A percentile compares a stretch with the other conserved stretches of the same genome.
phyloP scores from a whole-genome alignment of 163 green algal genomes.

The Chloroidium sp. region DNA sequence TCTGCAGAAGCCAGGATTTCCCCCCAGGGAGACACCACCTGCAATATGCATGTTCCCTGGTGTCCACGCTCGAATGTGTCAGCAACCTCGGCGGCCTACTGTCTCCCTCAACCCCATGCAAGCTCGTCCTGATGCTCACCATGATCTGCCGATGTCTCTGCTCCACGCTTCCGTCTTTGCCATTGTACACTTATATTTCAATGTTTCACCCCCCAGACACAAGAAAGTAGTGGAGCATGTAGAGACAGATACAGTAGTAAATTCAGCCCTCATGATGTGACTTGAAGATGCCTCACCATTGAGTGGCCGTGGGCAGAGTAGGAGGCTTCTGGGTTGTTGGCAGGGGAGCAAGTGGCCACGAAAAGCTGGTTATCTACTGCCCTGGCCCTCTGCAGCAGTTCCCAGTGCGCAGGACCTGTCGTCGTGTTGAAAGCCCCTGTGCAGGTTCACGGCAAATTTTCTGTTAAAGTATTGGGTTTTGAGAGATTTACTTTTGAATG shows the following conservation, averaged over 20 bases:
- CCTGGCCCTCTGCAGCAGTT: slow-evolving; percentile 79
- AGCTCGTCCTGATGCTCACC: not conserved
- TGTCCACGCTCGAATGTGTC: slow-evolving; percentile 71
- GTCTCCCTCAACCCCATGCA: not conserved
- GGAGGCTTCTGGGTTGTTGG: slow-evolving; percentile 52
- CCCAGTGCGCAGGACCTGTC: slow-evolving; percentile 90
- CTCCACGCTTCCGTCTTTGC: not conserved
- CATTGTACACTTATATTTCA: not conserved
- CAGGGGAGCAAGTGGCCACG: slow-evolving; percentile 82
- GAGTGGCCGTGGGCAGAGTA: slow-evolving; percentile 44
- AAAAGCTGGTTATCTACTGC: slow-evolving; percentile 94
- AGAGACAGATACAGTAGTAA: not conserved
- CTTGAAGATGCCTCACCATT: not conserved
- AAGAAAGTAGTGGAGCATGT: not conserved
- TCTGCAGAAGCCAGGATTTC: slow-evolving; percentile 68
- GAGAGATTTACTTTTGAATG: not conserved
- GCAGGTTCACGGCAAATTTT: not conserved
- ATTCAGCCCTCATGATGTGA: not conserved
- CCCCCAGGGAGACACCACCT: slow-evolving; percentile 70
- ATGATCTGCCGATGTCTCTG: not conserved
- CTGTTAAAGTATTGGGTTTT: too few species aligned
- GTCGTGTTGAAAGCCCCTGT: slow-evolving; percentile 95
- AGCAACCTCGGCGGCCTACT: slow-evolving; percentile 37
- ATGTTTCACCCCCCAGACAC: not conserved
- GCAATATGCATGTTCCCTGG: too few species aligned